These are phyloP conservation scores for Pythium apleroticum DNA, from an alignment of 352 stramenopile genomes.

Conservation along the genomic window DNA sequence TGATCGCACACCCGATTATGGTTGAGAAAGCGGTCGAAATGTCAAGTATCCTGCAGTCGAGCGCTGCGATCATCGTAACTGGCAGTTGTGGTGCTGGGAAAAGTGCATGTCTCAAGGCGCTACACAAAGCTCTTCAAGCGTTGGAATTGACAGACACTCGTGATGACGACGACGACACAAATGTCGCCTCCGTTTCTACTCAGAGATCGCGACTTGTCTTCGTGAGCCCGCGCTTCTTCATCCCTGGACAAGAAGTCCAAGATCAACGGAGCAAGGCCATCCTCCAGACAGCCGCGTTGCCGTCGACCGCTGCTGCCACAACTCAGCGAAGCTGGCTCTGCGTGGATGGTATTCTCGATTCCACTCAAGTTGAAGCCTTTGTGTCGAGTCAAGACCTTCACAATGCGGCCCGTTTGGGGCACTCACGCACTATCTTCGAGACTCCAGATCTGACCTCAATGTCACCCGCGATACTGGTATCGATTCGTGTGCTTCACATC, in stretches of 20 bases:
- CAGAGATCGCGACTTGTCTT: conserved; percentile 10
- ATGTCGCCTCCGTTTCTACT: too few relatives aligned
- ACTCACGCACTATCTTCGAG: conserved; percentile 17
- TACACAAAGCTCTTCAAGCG: conserved; percentile 49
- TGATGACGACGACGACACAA: background rate
- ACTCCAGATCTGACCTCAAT: conserved; percentile 7
- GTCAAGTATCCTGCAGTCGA: conserved; percentile 33
- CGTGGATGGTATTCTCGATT: conserved; percentile 16
- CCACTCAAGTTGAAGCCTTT: background rate
- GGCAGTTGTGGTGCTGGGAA: conserved; percentile 46
- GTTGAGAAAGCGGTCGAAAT: conserved; percentile 41
- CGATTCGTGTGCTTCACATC: conserved; percentile 13
- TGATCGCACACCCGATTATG: conserved; percentile 16
- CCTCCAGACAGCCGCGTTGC: background rate
- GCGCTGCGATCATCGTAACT: conserved; percentile 36
- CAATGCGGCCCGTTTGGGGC: background rate
- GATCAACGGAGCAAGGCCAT: background rate
- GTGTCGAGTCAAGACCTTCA: background rate
- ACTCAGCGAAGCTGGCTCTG: conserved; percentile 13
- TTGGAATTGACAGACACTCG: conserved; percentile 36
- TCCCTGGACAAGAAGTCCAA: background rate
- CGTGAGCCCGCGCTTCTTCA: conserved; percentile 14
- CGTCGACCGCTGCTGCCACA: background rate
- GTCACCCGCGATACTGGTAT: conserved; percentile 12
- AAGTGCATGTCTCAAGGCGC: conserved; percentile 41